A percentile compares a stretch with the other conserved stretches of the same genome.
These are phyloP conservation scores for Penicillium occitanis DNA, from an alignment of 2,329 filamentous ascomycete species.

Conservation along the genomic window DNA sequence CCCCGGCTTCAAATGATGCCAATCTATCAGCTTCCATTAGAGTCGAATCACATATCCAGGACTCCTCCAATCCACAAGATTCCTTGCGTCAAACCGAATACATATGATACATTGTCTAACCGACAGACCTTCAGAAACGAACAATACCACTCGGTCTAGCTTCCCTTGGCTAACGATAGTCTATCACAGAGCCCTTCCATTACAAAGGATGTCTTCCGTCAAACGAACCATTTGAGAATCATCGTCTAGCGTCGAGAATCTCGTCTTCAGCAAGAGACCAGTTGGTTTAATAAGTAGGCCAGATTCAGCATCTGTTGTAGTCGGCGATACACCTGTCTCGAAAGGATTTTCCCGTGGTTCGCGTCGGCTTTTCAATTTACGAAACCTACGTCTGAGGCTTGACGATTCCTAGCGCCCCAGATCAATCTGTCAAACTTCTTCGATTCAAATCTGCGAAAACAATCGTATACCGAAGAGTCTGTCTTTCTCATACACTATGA, in stretches of 20 bases:
- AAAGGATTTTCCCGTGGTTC: background rate
- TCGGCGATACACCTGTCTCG: background rate
- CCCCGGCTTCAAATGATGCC: background rate
- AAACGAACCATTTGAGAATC: no score
- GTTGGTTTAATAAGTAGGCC: background rate
- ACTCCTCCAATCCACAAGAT: background rate
- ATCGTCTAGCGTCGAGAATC: constrained; percentile 1
- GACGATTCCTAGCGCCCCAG: background rate
- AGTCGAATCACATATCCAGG: background rate
- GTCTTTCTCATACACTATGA: background rate
- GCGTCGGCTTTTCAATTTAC: background rate
- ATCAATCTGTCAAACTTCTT: background rate
- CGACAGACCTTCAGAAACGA: background rate
- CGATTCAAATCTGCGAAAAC: background rate
- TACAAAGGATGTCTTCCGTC: no score
- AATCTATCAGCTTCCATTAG: background rate
- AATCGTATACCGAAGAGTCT: background rate
- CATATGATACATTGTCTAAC: background rate
- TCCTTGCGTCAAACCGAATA: no score
- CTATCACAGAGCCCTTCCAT: no score
- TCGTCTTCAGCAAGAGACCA: constrained; percentile 11
- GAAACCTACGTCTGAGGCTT: background rate
- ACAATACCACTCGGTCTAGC: background rate
- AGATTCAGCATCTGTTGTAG: background rate
- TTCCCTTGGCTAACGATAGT: no score